Evolutionary conservation across 768 basidiomycete species (phyloP).

Genomic region (Galerina marginata): DNA sequence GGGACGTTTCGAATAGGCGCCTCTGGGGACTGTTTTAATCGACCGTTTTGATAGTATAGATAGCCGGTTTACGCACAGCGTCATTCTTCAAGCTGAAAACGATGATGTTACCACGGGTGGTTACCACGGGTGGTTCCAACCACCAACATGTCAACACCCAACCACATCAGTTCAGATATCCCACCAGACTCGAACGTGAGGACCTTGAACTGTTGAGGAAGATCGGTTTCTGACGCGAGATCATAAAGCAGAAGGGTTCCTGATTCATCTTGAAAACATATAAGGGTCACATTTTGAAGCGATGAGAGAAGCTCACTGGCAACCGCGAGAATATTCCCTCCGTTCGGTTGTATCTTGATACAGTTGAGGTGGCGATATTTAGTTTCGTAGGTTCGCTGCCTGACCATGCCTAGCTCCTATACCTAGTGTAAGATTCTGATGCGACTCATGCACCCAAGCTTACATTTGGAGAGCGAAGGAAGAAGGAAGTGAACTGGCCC

Average conservation of each 20-base stretch:
- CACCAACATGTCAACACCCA: background rate
- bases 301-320: too few relatives aligned
- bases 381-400: too few relatives aligned
- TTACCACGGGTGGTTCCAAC: constrained; percentile 9
- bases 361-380: too few relatives aligned
- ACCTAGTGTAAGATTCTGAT: too few relatives aligned
- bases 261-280: too few relatives aligned
- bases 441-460: too few relatives aligned
- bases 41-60: background rate
- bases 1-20: background rate
- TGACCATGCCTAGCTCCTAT: too few relatives aligned
- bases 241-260: constrained; percentile 6
- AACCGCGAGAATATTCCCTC: too few relatives aligned
- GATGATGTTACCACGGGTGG: constrained; percentile 2
- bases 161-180: constrained; percentile 11
- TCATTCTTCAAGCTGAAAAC: background rate
- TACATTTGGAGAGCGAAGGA: too few relatives aligned
- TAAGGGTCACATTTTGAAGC: too few relatives aligned
- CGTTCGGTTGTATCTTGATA: too few relatives aligned
- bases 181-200: constrained; percentile 13
- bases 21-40: background rate
- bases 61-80: background rate
- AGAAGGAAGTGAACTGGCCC: too few relatives aligned
- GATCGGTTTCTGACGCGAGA: background rate
- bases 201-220: background rate